Conservation (phyloP, 345 rosid species). For the Cardamine chenopodiifolia region DNA sequence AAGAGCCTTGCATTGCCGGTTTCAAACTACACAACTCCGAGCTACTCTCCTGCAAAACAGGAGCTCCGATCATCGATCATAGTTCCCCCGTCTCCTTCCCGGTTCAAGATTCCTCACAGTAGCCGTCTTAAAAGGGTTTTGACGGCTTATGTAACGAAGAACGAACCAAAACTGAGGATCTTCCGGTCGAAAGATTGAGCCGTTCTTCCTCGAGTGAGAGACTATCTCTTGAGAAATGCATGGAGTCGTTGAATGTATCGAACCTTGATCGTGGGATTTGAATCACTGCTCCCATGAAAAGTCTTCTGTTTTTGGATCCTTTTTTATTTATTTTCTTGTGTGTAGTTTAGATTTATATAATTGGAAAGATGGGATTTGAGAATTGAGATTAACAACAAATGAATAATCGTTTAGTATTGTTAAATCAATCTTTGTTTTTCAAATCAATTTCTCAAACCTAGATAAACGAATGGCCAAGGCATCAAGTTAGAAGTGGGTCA, state of each 20-base stretch:
- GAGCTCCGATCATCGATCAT: constrained; percentile 59
- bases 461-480: neutral
- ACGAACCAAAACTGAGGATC: constrained; percentile 53
- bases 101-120: constrained; percentile 53
- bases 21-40: constrained; percentile 70
- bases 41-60: constrained; percentile 69
- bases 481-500: neutral
- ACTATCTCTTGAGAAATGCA: constrained; percentile 42
- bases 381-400: constrained; percentile 17
- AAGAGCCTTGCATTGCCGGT: constrained; percentile 59
- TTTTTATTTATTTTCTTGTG: constrained; percentile 9
- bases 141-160: constrained; percentile 60
- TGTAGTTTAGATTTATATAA: constrained; percentile 36
- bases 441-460: neutral
- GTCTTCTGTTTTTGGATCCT: constrained; percentile 4
- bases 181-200: constrained; percentile 20
- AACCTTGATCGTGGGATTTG: constrained; percentile 47
- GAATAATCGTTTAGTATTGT: neutral
- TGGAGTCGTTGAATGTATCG: constrained; percentile 41
- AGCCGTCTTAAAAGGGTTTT: constrained; percentile 67
- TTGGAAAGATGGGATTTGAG: constrained; percentile 13
- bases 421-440: neutral
- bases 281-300: neutral
- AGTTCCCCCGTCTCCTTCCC: constrained; percentile 46
- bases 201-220: constrained; percentile 40